These are phyloP conservation scores for Rhizopus delemar DNA, from an alignment of 371 early-diverging fungal species.

Conservation along the genomic window DNA sequence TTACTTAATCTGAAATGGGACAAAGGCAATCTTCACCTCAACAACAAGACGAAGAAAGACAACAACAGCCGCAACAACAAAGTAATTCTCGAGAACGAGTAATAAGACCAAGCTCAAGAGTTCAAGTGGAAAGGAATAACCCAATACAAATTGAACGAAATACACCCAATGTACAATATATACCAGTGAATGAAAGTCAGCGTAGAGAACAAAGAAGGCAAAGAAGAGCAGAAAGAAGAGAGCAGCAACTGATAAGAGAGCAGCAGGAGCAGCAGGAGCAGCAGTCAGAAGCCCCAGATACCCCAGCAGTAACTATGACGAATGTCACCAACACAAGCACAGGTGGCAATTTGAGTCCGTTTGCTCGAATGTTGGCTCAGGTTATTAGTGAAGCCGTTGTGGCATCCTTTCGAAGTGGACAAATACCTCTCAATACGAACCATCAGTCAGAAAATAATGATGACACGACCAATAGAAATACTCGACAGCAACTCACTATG, in stretches of 20 bases:
- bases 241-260: conserved; percentile 3
- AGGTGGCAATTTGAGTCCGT: conserved; percentile 8
- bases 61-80: conserved; percentile 6
- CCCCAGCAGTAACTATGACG: neutral
- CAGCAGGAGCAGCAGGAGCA: neutral
- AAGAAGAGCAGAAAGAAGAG: conserved; percentile 14
- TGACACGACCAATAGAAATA: neutral
- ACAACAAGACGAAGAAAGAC: conserved; percentile 4
- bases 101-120: conserved; percentile 13
- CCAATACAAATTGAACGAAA: neutral
- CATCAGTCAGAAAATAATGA: neutral
- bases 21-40: conserved; percentile 22
- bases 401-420: conserved; percentile 23
- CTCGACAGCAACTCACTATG: conserved; percentile 22
- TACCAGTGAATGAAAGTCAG: conserved; percentile 15
- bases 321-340: neutral
- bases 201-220: conserved; percentile 19
- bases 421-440: conserved; percentile 1
- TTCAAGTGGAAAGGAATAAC: conserved; percentile 9
- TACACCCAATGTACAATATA: neutral
- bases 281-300: neutral
- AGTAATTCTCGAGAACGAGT: conserved; percentile 12
- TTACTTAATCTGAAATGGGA: conserved; percentile 12
- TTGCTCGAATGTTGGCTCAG: conserved; percentile 25
- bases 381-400: conserved; percentile 27